These are phyloP conservation scores for Psilocybe sp. DNA, from an alignment of 768 basidiomycete species.

Conservation along the genomic window DNA sequence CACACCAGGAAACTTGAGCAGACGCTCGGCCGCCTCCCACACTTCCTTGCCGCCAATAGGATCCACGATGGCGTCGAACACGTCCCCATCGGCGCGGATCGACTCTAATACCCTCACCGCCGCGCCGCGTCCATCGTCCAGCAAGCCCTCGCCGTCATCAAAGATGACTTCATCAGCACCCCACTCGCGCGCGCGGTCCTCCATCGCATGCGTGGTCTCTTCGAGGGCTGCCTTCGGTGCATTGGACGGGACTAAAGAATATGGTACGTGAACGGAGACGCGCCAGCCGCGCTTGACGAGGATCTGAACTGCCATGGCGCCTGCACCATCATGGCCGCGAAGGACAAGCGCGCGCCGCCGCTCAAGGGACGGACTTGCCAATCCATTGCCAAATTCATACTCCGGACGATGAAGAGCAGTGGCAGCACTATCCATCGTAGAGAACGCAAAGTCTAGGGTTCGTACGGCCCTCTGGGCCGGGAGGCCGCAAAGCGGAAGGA, in stretches of 20 bases:
- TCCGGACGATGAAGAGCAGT: neutral
- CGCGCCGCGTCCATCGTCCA: conserved; percentile 41
- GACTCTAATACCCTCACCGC: conserved; percentile 50
- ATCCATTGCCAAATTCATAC: no score
- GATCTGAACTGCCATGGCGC: conserved; percentile 78
- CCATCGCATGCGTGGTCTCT: conserved; percentile 41
- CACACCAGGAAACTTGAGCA: conserved; percentile 42
- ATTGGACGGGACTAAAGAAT: conserved; percentile 22
- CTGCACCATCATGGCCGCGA: conserved; percentile 69
- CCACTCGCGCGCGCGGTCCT: conserved; percentile 58
- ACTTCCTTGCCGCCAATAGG: conserved; percentile 78
- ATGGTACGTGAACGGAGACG: conserved; percentile 67
- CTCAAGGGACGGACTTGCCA: conserved; percentile 1
- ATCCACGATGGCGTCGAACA: conserved; percentile 82
- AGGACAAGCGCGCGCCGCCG: conserved; percentile 54
- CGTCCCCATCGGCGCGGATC: conserved; percentile 48
- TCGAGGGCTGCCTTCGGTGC: conserved; percentile 23
- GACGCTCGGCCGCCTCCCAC: conserved; percentile 68
- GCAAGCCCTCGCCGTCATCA: conserved; percentile 44
- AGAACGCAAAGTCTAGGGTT: conserved; percentile 54
- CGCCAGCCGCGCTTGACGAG: conserved; percentile 66
- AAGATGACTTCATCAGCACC: conserved; percentile 80
- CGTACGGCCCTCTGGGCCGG: conserved; percentile 82
- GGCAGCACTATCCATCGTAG: conserved; percentile 17
- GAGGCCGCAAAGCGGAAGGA: conserved; percentile 76